Percentiles rank a stretch among this genome's conserved stretches.
Evolutionary conservation across 1,284 basidiomycete species (phyloP).

Genomic region (Cryptococcus hybrid): DNA sequence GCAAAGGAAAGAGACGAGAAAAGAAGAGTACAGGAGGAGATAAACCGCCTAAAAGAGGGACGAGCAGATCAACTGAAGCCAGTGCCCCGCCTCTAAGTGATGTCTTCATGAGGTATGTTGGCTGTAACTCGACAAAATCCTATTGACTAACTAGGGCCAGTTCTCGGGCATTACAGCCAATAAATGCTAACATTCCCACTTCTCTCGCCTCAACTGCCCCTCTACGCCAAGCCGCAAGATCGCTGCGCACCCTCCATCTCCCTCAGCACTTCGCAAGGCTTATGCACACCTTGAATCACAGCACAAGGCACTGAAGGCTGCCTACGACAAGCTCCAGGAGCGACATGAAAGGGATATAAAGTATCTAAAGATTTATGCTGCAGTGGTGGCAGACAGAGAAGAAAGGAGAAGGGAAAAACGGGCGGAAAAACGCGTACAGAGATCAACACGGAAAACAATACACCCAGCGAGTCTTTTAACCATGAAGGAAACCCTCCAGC

Average conservation of each 20-base stretch:
- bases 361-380: constrained; percentile 33
- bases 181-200: constrained; percentile 19
- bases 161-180: constrained; percentile 15
- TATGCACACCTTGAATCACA: constrained; percentile 25
- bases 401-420: constrained; percentile 10
- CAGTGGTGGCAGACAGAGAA: constrained; percentile 21
- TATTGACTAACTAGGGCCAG: background rate
- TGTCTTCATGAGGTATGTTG: constrained; percentile 2
- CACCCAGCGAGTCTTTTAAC: too few relatives aligned
- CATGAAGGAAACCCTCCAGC: too few relatives aligned
- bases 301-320: constrained; percentile 22
- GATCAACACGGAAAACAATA: background rate
- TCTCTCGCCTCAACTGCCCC: constrained; percentile 4
- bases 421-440: constrained; percentile 3
- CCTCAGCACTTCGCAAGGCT: constrained; percentile 1
- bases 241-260: background rate
- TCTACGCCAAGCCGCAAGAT: background rate
- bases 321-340: constrained; percentile 22
- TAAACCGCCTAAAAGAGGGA: background rate
- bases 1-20: background rate
- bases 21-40: background rate
- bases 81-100: background rate
- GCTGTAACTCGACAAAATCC: background rate
- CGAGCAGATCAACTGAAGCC: background rate
- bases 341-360: constrained; percentile 19